Conservation (phyloP, 306 rosid genomes). For the Rosa rugosa region DNA sequence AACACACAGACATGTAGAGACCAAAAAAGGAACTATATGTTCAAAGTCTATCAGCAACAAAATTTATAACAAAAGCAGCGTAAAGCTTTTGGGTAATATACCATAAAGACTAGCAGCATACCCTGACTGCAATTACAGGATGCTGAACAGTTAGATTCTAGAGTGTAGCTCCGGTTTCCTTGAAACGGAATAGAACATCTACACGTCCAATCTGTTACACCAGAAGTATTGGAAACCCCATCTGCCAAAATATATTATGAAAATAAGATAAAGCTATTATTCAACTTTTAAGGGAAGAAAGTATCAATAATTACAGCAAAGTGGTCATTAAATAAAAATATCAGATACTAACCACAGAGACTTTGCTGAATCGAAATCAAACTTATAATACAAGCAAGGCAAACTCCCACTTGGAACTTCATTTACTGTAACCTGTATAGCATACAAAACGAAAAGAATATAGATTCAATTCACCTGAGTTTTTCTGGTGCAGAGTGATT, state of each 20-base stretch:
- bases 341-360: slow-evolving; percentile 66
- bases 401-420: slow-evolving; percentile 56
- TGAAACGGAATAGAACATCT: slow-evolving; percentile 53
- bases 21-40: not conserved
- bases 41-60: not conserved
- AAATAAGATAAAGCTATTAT: slow-evolving; percentile 15
- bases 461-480: not conserved
- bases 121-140: slow-evolving; percentile 87
- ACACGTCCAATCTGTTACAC: slow-evolving; percentile 69
- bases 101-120: slow-evolving; percentile 41
- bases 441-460: slow-evolving; percentile 11
- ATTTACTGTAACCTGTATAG: slow-evolving; percentile 50
- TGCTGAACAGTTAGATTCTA: slow-evolving; percentile 68
- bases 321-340: not conserved
- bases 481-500: not conserved
- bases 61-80: slow-evolving; percentile 2
- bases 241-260: slow-evolving; percentile 40
- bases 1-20: not conserved
- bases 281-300: not conserved
- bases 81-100: slow-evolving; percentile 23
- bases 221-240: slow-evolving; percentile 44
- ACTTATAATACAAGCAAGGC: slow-evolving; percentile 49
- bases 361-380: slow-evolving; percentile 59
- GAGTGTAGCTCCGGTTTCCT: slow-evolving; percentile 45
- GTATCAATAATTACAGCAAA: not conserved